Evolutionary conservation across 306 rosid genomes (phyloP), one percentile per base, ranked within the genome.

Genomic region (Prunus fruticosa): DNA sequence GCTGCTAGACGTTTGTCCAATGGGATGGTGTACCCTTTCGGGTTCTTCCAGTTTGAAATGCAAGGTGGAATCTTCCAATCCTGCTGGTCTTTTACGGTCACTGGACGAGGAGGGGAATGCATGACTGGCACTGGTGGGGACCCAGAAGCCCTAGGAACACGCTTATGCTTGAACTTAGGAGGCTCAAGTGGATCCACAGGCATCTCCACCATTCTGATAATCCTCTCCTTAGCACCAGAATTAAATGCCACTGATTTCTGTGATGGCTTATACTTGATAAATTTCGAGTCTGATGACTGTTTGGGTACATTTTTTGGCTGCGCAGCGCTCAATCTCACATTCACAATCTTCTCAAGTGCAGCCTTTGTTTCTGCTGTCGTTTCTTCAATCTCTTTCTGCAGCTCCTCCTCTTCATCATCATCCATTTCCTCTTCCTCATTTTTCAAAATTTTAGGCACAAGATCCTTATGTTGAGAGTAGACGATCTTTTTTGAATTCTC

Each of bases 1-100:
- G 90, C 88, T 1, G 90, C 93, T 50, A 91, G 90, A 19, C 89
- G 86, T 83, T 89, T 87, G 63, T 89, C 93, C 71, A 89, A 91
- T 15, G 58, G 58, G 58, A 52, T 52, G 22, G 58, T 52, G 22
- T 52, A 52, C n/a, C 58, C 58, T 18, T 52, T 52, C 2, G 96
- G 93, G 72, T 89, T 91, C 90, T 91, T 89, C 96, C 91, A 91
- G 78, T 89, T 91, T 12, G 92, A 91, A 58, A 91, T 91, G 54
- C 92, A 91, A 25, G 90, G 93, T 10, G 93, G 96, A 49, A 89
- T 91, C 80, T 91, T 91, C 93, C 90, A 89, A 76, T 91, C 96
- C 66, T 89, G 93, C 81, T 91, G 93, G 67, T 91, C 96, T 72
- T 89, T 91, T 71, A 91, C 90, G 0, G 96, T 91, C 76, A 89